These are phyloP conservation scores for sorghum (Sorghum bicolor) DNA, from an alignment of 176 grass and related monocot species.

Conservation along the genomic window DNA sequence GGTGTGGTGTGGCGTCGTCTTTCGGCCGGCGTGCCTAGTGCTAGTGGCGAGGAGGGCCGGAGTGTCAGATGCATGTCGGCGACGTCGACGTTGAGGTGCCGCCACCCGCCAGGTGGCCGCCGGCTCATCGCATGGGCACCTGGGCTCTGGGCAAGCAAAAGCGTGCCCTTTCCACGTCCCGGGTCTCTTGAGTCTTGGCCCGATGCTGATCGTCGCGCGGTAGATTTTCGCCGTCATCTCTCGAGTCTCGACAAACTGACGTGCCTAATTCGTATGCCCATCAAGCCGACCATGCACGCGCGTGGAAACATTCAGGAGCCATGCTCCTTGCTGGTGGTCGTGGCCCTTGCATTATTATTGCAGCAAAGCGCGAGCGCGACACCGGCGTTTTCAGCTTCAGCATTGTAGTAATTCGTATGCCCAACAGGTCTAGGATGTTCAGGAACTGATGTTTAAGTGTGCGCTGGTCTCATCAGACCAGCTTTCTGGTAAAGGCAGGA, in stretches of 20 bases:
- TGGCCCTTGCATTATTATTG: not conserved
- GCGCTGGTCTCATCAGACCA: not conserved
- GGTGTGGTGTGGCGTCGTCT: slow-evolving; percentile 13
- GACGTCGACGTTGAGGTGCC: slow-evolving; percentile 31
- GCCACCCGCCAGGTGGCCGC: slow-evolving; percentile 13
- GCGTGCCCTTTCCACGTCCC: not conserved
- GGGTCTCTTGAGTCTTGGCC: not conserved
- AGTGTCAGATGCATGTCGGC: slow-evolving; percentile 21
- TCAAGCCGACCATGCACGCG: not conserved
- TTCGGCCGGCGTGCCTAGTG: slow-evolving; percentile 39
- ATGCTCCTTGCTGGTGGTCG: too few species aligned
- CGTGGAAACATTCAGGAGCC: slow-evolving; percentile 10
- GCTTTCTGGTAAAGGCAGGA: not conserved
- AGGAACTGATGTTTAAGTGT: not conserved
- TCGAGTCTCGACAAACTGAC: not conserved
- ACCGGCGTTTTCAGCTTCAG: not conserved
- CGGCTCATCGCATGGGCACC: not conserved
- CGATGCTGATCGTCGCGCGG: not conserved
- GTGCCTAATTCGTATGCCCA: too few species aligned
- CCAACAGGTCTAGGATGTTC: not conserved
- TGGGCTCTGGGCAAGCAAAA: not conserved
- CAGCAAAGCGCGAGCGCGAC: not conserved
- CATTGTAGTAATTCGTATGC: not conserved
- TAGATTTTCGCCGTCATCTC: not conserved
- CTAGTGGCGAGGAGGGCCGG: slow-evolving; percentile 28